Percentiles rank a stretch among this genome's conserved stretches.
These are phyloP conservation scores for Tuber microsphaerosporum DNA, from an alignment of 495 filamentous ascomycete genomes.

Conservation along the genomic window DNA sequence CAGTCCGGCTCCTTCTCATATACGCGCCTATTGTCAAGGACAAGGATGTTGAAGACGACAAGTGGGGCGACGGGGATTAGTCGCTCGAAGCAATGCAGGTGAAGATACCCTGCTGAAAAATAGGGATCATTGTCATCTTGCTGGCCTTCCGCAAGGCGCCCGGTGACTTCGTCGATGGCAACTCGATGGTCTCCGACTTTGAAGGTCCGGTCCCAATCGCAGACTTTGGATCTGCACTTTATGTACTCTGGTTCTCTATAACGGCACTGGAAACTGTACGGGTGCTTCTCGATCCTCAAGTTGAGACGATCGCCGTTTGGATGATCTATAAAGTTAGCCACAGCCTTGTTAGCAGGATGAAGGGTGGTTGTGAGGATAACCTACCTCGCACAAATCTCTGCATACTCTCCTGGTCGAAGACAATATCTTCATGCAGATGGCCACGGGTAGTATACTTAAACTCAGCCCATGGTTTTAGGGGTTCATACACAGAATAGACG, in stretches of 20 bases:
- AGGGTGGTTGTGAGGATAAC: not conserved
- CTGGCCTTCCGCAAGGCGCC: conserved; percentile 19
- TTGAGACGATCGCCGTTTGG: conserved; percentile 30
- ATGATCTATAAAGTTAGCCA: conserved; percentile 20
- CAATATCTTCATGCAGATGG: conserved; percentile 16
- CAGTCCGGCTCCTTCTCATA: not conserved
- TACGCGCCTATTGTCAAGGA: conserved; percentile 21
- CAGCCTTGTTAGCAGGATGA: too few relatives aligned
- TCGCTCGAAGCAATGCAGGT: conserved; percentile 33
- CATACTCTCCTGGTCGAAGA: conserved; percentile 8
- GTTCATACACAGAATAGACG: conserved; percentile 19
- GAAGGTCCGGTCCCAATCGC: conserved; percentile 13
- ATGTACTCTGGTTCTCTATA: conserved; percentile 22
- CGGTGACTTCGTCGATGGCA: conserved; percentile 34
- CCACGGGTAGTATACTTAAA: conserved; percentile 22
- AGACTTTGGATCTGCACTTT: conserved; percentile 22
- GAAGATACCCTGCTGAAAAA: conserved; percentile 32
- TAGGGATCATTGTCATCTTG: conserved; percentile 30
- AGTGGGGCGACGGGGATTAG: conserved; percentile 29
- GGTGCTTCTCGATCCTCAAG: conserved; percentile 35
- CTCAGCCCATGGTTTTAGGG: conserved; percentile 14
- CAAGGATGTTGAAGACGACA: conserved; percentile 14
- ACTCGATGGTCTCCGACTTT: conserved; percentile 27
- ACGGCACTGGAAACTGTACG: conserved; percentile 27
- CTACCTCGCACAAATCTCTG: conserved; percentile 22